phyloP scores from a whole-genome alignment of 805 yeast genomes.

The Blastobotrys terrestris region DNA sequence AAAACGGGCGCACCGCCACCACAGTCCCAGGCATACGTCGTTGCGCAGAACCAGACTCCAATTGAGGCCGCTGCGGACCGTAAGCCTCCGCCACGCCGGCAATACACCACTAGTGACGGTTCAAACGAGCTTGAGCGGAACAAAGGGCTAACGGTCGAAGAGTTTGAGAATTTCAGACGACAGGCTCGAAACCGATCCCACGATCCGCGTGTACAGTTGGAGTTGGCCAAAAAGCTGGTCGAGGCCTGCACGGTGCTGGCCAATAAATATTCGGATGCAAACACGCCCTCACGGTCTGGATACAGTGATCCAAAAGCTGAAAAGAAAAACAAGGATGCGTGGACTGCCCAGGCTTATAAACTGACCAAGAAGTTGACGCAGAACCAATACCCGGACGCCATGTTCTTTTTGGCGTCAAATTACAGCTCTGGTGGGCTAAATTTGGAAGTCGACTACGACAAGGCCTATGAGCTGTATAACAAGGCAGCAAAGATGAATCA shows the following conservation, averaged over 20 bases:
- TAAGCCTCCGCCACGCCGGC: slow-evolving; percentile 11
- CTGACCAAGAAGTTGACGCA: slow-evolving; percentile 51
- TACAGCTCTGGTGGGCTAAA: slow-evolving; percentile 47
- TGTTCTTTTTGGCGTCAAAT: slow-evolving; percentile 54
- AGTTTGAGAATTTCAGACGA: slow-evolving; percentile 26
- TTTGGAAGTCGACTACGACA: slow-evolving; percentile 48
- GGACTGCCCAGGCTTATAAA: slow-evolving; percentile 52
- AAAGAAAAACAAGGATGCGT: slow-evolving; percentile 47
- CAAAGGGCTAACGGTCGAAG: slow-evolving; percentile 24
- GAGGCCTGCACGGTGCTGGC: slow-evolving; percentile 37
- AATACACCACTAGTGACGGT: slow-evolving; percentile 3
- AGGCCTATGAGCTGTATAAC: slow-evolving; percentile 55
- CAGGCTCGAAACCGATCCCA: slow-evolving; percentile 29
- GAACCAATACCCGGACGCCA: slow-evolving; percentile 45
- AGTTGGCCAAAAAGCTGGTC: slow-evolving; percentile 54
- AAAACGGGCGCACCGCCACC: neutral
- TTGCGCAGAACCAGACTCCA: neutral
- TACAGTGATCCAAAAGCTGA: slow-evolving; percentile 39
- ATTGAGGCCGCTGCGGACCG: neutral
- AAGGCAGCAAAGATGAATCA: slow-evolving; percentile 55
- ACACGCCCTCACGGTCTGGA: slow-evolving; percentile 35
- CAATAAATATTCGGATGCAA: slow-evolving; percentile 33
- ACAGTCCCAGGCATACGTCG: neutral
- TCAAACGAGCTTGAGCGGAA: neutral
- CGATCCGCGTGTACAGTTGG: slow-evolving; percentile 49